Evolutionary conservation across 805 yeast species (phyloP).

Genomic region (Candida schatavii): DNA sequence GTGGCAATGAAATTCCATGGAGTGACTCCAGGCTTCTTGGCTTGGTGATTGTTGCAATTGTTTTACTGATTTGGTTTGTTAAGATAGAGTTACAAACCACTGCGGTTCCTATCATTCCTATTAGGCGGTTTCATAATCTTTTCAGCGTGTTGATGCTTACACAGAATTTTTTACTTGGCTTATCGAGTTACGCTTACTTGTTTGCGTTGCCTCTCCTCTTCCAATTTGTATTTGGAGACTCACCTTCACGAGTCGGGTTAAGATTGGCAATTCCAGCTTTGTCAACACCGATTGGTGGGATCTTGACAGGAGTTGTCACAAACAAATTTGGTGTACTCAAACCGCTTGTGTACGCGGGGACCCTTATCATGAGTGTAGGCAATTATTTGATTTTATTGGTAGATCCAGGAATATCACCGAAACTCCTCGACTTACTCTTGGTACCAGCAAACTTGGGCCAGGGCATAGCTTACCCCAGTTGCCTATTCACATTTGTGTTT

Average conservation of each 20-base stretch:
- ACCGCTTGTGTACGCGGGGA: constrained; percentile 29
- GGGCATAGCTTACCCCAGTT: constrained; percentile 36
- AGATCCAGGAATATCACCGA: constrained; percentile 16
- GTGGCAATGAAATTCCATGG: constrained; percentile 21
- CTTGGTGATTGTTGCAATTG: constrained; percentile 12
- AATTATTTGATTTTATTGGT: constrained; percentile 26
- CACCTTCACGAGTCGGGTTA: constrained; percentile 40
- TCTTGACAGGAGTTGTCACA: constrained; percentile 38
- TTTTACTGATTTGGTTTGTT: constrained; percentile 12
- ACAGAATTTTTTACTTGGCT: constrained; percentile 36
- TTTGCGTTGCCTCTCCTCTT: constrained; percentile 42
- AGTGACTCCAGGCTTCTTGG: constrained; percentile 10
- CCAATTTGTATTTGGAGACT: constrained; percentile 39
- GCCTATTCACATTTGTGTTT: constrained; percentile 35
- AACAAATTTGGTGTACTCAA: constrained; percentile 25
- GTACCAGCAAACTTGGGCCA: constrained; percentile 39
- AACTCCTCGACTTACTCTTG: constrained; percentile 24
- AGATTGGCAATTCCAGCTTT: constrained; percentile 40
- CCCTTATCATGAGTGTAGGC: constrained; percentile 33
- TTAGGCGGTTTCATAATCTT: constrained; percentile 18
- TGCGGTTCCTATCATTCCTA: constrained; percentile 33
- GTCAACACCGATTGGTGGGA: constrained; percentile 42
- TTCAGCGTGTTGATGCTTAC: constrained; percentile 22
- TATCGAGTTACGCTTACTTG: constrained; percentile 38
- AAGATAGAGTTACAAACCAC: constrained; percentile 20